Evolutionary conservation across 768 basidiomycete species (phyloP).

Genomic region (Serendipita vermifera): DNA sequence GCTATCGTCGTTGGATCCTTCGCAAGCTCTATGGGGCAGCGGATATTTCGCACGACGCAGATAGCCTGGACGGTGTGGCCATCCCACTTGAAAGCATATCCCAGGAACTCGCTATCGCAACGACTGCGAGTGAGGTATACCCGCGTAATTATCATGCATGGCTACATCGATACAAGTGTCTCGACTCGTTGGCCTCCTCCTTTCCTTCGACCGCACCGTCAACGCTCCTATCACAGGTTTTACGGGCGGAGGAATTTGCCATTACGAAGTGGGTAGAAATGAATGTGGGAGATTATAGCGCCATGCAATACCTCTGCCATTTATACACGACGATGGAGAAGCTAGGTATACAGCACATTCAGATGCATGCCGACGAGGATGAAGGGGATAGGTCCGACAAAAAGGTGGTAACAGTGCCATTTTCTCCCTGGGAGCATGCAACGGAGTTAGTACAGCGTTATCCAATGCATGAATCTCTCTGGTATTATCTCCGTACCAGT

Average conservation of each 20-base stretch:
- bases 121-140: slow-evolving; percentile 44
- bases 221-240: slow-evolving; percentile 22
- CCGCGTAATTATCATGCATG: slow-evolving; percentile 67
- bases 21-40: slow-evolving; percentile 22
- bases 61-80: slow-evolving; percentile 19
- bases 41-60: slow-evolving; percentile 12
- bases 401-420: background rate
- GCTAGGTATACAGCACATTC: slow-evolving; percentile 13
- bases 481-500: slow-evolving; percentile 41
- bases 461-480: slow-evolving; percentile 48
- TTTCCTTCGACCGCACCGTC: slow-evolving; percentile 12
- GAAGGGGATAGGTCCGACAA: slow-evolving; percentile 5
- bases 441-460: slow-evolving; percentile 36
- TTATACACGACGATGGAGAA: slow-evolving; percentile 17
- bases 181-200: slow-evolving; percentile 24
- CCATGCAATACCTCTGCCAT: slow-evolving; percentile 40
- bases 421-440: slow-evolving; percentile 28
- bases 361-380: background rate
- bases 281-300: slow-evolving; percentile 58
- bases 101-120: slow-evolving; percentile 37
- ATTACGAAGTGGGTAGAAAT: slow-evolving; percentile 41
- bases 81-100: slow-evolving; percentile 20
- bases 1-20: slow-evolving; percentile 57
- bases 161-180: slow-evolving; percentile 44
- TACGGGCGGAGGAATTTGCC: slow-evolving; percentile 28